Evolutionary conservation across 306 rosid species (phyloP), one percentile per base, ranked within the genome.

Genomic region (Acacia acuminata): DNA sequence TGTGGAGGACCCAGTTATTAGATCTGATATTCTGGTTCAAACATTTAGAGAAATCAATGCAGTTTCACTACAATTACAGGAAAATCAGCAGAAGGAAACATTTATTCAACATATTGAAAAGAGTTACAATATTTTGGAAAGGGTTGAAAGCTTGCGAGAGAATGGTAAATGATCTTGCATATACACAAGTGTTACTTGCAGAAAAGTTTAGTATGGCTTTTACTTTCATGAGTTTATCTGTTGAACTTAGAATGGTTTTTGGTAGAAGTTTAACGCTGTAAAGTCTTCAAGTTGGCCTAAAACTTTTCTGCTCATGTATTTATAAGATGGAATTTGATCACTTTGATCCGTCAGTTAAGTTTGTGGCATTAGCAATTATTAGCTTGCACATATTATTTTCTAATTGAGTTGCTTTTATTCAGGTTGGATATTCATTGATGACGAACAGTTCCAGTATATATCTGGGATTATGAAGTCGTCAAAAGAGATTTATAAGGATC

Each of bases 401-500:
- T 86, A 71, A 67, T 76, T 61, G 71, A 47, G 74, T 67, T 58
- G 65, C 71, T 85, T 63, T 84, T 25, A 10, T 90, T 88, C 97
- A 94, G 99, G 99, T 56, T 96, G 99, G 99, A 87, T 96, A 79
- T 77, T 81, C 71, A 71, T 94, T 79, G 99, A 94, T 72, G 90
- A 89, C 34, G 99, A 91, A 78, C 97, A 94, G 82, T 81, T 85
- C 65, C 91, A 84, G 70, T 92, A 90, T 87, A 17, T 96, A 81
- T 90, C 92, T 53, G 93, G 88, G 63, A 90, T 91, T 63, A 76
- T 91, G 84, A 79, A 60, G 81, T 85, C 88, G 60, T 83, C 77
- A 11, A 86, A 91, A 44, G 87, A 81, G 79, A 82, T 50, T 50
- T 47, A 50, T 58, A 89, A 86, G 82, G 85, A 78, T 66, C 84